Base-by-base conservation (phyloP, 1,284 basidiomycete species). In the Trametes versicolor region DNA sequence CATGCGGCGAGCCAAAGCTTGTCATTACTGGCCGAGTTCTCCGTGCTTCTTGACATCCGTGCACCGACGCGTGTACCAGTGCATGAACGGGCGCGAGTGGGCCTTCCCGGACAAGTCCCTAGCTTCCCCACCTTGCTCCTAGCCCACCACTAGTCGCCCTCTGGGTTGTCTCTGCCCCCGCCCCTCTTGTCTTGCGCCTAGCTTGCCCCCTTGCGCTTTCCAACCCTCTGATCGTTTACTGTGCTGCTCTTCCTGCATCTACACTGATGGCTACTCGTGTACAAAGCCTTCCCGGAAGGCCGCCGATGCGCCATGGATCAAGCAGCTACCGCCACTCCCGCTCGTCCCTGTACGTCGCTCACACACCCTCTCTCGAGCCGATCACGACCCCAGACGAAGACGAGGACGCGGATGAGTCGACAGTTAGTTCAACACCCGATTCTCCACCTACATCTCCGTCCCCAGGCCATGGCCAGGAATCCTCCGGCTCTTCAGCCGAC, bases 311-410 rank as follows among this genome's bases (percentile, higher is more conserved):
- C 1, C 53, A 60, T 25, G 25, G 43, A 8, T 53, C 48, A 4
- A 47, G 43, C 19, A 57, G 29, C 15, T 54, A 55, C 39, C 58
- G 66, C 4, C 61, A 65, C 43, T 67, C 68, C 10, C 68, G 66
- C 43, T 65, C 66, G 0, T 65, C 68, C 25, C 23, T 64, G 19
- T 67, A 59, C 51, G 51, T 70, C 9, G 54, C 43, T 9, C 68
- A 70, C 19, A 63, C 55, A 6, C 68, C 65, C 7, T 65, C 66
- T 17, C 57, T 70, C n/a, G 63, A 67, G 50, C 66, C 68, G 21
- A 65, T 67, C 50, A 53, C 64, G 10, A 55, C 56, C 4, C 56
- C 62, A 23, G 65, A 67, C 64, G 62, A 67, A 39, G 65, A 69
- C 47, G 68, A 70, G 53, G 68, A 67, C 8, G 68, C 41, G 21